Evolutionary conservation across 306 rosid species (phyloP), one percentile per base, ranked within the genome.

Genomic region (Quercus bicolor): DNA sequence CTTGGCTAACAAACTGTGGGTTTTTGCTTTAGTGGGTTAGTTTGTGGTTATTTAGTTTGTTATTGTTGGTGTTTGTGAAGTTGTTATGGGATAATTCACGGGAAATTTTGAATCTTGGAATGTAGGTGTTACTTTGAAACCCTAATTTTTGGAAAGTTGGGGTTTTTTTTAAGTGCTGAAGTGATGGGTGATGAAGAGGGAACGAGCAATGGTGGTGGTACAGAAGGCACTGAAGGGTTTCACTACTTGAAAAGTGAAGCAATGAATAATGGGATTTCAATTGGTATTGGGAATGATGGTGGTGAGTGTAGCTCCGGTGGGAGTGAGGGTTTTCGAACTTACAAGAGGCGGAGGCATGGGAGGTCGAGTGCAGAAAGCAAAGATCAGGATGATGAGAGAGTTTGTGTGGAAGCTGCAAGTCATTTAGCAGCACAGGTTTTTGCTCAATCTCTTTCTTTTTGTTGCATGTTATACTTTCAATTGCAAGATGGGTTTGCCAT

Each of bases 331-430:
- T 19, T 93, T 73, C 85, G 55, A 73, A 96, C 99, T 76, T 93
- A 93, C 81, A 91, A 93, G 91, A 88, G 99, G 91, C 91, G 96
- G n/a, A 93, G 85, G 80, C 84, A 68, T 75, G 76, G 54, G 26
- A 90, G 76, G 83, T 88, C 68, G 3, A 65, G 82, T 68, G 74
- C 84, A 56, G 90, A 89, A 70, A 86, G 84, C 81, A 83, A 79
- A 82, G 76, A 81, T 57, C 83, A 61, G 78, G 91, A 81, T 54
- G 75, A 74, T 74, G 79, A 84, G 61, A 81, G 85, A 78, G 76
- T 70, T 70, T 76, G 53, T 72, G 77, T 60, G 57, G 86, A 86
- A 78, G 84, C 84, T 56, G 84, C 81, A 26, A 77, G 84, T 82
- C 91, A 74, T 24, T 24, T 76, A 33, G 76, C 69, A 6, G 75